phyloP scores from a whole-genome alignment of 352 stramenopile genomes.

The Blastocystis sp. region DNA sequence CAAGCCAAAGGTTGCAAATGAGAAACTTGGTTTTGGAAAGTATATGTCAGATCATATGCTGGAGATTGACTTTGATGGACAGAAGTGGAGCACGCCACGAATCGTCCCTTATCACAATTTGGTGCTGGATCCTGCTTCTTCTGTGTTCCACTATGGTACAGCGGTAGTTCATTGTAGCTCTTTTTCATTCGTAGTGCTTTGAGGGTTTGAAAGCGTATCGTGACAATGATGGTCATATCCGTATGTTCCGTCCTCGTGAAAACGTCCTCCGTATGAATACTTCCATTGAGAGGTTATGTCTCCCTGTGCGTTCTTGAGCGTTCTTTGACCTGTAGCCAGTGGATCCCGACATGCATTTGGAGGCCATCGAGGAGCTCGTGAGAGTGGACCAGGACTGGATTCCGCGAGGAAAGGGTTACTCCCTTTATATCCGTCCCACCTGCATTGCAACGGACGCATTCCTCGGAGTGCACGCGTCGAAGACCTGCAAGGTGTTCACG shows the following conservation, averaged over 20 bases:
- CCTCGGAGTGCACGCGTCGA: slow-evolving; percentile 62
- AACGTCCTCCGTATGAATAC: slow-evolving; percentile 89
- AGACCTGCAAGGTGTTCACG: slow-evolving; percentile 67
- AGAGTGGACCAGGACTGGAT: slow-evolving; percentile 84
- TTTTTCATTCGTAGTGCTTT: slow-evolving; percentile 73
- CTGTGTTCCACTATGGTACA: slow-evolving; percentile 86
- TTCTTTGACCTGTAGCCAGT: slow-evolving; percentile 70
- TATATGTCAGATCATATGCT: slow-evolving; percentile 93
- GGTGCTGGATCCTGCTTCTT: slow-evolving; percentile 80
- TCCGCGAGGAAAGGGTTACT: slow-evolving; percentile 86
- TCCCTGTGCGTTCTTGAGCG: slow-evolving; percentile 68
- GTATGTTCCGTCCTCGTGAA: slow-evolving; percentile 88
- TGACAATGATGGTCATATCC: slow-evolving; percentile 75
- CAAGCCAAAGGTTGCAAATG: slow-evolving; percentile 73
- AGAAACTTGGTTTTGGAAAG: slow-evolving; percentile 84
- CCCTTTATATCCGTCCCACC: slow-evolving; percentile 87
- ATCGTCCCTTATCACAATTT: slow-evolving; percentile 85
- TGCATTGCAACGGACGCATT: slow-evolving; percentile 78
- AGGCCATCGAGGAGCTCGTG: slow-evolving; percentile 78
- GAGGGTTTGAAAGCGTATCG: slow-evolving; percentile 90
- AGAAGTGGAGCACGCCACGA: slow-evolving; percentile 77
- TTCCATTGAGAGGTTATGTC: slow-evolving; percentile 83
- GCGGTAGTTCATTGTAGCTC: slow-evolving; percentile 65
- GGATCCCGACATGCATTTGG: slow-evolving; percentile 79
- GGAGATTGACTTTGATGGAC: slow-evolving; percentile 80